Percentiles rank a stretch among this genome's conserved stretches.
These are phyloP conservation scores for Kodamaea leandrae DNA, from an alignment of 805 yeast species.

Conservation along the genomic window DNA sequence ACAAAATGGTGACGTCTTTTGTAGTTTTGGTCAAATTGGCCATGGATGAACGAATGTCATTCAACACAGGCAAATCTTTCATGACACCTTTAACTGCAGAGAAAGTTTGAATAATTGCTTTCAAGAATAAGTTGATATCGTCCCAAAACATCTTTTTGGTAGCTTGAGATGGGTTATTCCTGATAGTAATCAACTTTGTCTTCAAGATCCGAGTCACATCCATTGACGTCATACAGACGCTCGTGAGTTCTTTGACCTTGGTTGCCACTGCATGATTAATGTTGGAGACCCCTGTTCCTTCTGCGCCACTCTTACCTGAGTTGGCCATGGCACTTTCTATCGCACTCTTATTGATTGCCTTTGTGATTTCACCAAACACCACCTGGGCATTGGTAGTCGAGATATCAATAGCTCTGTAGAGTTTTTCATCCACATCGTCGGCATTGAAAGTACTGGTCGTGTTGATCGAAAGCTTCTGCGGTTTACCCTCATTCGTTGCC, in stretches of 20 bases:
- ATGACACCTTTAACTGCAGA: conserved; percentile 81
- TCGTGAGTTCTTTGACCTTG: conserved; percentile 73
- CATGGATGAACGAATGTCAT: conserved; percentile 76
- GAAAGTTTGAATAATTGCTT: conserved; percentile 77
- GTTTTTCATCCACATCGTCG: conserved; percentile 60
- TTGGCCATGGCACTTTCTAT: conserved; percentile 38
- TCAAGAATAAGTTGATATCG: conserved; percentile 75
- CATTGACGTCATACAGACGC: conserved; percentile 74
- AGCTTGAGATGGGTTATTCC: conserved; percentile 44
- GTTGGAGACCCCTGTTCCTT: not conserved
- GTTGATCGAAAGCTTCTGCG: conserved; percentile 21
- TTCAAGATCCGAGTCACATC: conserved; percentile 73
- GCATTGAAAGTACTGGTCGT: conserved; percentile 25
- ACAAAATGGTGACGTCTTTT: conserved; percentile 84
- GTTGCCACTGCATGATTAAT: conserved; percentile 48
- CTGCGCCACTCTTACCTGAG: not conserved
- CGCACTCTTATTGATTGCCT: conserved; percentile 65
- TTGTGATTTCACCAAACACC: conserved; percentile 73
- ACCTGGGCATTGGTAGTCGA: conserved; percentile 70
- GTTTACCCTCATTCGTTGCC: conserved; percentile 18
- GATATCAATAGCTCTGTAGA: conserved; percentile 59
- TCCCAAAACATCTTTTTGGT: conserved; percentile 78
- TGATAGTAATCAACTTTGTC: conserved; percentile 49
- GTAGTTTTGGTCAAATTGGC: conserved; percentile 83
- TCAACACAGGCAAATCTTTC: conserved; percentile 74